Base-by-base conservation (phyloP, 805 yeast species). In the Dipodascopsis tothii region DNA sequence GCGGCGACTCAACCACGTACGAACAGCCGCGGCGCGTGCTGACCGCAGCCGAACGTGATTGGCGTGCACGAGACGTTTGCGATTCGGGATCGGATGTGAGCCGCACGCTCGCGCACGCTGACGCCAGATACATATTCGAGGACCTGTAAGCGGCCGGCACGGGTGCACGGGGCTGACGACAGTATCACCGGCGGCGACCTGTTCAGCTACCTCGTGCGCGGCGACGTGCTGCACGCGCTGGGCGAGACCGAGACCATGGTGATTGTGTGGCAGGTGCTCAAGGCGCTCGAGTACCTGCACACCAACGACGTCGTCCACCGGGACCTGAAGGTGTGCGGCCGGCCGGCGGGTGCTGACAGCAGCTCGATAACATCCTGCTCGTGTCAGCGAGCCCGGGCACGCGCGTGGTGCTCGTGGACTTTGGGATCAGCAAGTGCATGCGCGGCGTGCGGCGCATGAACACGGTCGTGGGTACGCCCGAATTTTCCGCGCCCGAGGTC, bases 401-500 rank as follows among this genome's bases (percentile, higher is more conserved):
- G 0, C 69, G 71, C 47, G 60, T 81, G 32, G 71, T 77, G 1
- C 57, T 81, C 20, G 83, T 84, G 6, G 90, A 82, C 61, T 81
- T 82, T 62, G 88, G 88, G 0, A 71, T 72, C 33, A 74, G 77
- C 2, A 70, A 66, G 52, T 36, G 37, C 21, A 17, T 41, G 30
- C 55, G 61, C 14, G 52, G 52, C 11, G 33, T 58, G 17, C 49
- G 58, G 4, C 60, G 77, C 43, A 69, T 74, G 67, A 67, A 64
- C 33, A 71, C 80, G 0, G 65, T 73, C 0, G 79, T 74, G 1
- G 81, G 81, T 2, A 80, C 86, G 0, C 78, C 81, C 0, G 86
- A 80, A 56, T 80, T 80, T 54, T 72, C 79, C 45, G 86, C 87
- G 1, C 87, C 87, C 0, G 86, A 80, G 54, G 77, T 80, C 7